Evolutionary conservation across 2,329 filamentous ascomycete genomes (phyloP), one percentile per base, ranked within the genome.

Genomic region (Pseudogymnoascus pannorum): DNA sequence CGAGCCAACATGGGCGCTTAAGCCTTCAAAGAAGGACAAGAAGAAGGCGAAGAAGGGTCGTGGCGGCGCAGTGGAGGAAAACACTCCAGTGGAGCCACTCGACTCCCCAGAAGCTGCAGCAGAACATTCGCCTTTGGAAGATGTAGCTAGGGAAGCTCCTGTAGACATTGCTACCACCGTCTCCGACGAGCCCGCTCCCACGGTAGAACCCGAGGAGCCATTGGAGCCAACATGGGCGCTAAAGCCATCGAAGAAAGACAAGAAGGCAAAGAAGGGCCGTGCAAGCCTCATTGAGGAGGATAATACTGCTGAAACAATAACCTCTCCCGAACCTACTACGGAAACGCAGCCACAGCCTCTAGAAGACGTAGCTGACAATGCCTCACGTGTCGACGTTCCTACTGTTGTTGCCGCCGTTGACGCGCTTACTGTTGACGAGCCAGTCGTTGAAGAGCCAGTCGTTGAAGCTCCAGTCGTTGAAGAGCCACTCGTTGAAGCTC

Each of bases 161-260:
- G 2, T 51, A 8, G 44, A 51, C n/a, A 48, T 26, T 16, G 22
- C 20, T 26, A 4, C 22, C 42, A 14, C 42, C 14, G 7, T 22
- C 22, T 48, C 16, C 12, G 44, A 51, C 9, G 36, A 36, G 36
- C 14, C 57, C 4, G 29, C 29, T 6, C 31, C 57, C 29, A 29
- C 31, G 18, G 33, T 9, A 36, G 57, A 58, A 12, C 6, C 29
- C 14, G 33, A 58, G 20, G 33, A 24, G 33, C 4, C 29, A 40
- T 42, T 5, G 2, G 29, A 58, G 57, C 57, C 57, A 22, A 40
- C 31, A 3, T 40, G 31, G 57, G 44, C 44, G n/a, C 8, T 48
- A 42, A 62, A 51, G 48, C 64, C 58, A 62, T 71, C 73, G 33
- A 76, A 77, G 67, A 78, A 77, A 58, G 73, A 75, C 24, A 76